A percentile compares a stretch with the other conserved stretches of the same genome.
These are phyloP conservation scores for Nicotiana benthamiana DNA, from an alignment of 257 asterid species.

Conservation along the genomic window DNA sequence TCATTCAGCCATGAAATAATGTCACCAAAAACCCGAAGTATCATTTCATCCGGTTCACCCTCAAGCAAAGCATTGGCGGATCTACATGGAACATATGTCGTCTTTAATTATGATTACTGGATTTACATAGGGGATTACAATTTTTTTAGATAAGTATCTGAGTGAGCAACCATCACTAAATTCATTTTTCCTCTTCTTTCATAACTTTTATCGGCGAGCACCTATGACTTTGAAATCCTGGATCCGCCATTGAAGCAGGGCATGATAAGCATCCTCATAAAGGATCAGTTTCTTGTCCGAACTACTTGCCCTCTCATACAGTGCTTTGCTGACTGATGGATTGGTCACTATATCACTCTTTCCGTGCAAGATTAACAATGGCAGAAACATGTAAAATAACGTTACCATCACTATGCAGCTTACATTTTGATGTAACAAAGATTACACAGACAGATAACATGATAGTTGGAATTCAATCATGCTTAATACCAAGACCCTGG, in stretches of 20 bases:
- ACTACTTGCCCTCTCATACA: constrained; percentile 37
- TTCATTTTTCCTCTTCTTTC: no score
- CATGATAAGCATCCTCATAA: constrained; percentile 37
- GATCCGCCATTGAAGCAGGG: no score
- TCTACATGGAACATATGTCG: no score
- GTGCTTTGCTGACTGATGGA: constrained; percentile 42
- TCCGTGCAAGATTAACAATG: constrained; percentile 76
- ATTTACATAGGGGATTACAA: no score
- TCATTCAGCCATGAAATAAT: constrained; percentile 39
- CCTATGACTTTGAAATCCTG: no score
- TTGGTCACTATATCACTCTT: constrained; percentile 73
- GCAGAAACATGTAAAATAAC: constrained; percentile 46
- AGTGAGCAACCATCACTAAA: no score
- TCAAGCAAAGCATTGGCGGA: constrained; percentile 29
- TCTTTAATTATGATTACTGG: no score
- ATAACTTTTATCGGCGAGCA: no score
- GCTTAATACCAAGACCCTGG: no score
- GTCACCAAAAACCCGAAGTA: constrained; percentile 29
- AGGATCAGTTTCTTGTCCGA: constrained; percentile 39
- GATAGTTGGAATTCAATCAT: no score
- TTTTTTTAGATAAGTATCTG: no score
- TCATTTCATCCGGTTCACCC: constrained; percentile 46
- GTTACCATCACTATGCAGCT: not conserved
- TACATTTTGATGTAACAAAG: not conserved
- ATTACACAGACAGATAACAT: no score